phyloP scores from a whole-genome alignment of 768 basidiomycete genomes.

The Mycena capillaripes region DNA sequence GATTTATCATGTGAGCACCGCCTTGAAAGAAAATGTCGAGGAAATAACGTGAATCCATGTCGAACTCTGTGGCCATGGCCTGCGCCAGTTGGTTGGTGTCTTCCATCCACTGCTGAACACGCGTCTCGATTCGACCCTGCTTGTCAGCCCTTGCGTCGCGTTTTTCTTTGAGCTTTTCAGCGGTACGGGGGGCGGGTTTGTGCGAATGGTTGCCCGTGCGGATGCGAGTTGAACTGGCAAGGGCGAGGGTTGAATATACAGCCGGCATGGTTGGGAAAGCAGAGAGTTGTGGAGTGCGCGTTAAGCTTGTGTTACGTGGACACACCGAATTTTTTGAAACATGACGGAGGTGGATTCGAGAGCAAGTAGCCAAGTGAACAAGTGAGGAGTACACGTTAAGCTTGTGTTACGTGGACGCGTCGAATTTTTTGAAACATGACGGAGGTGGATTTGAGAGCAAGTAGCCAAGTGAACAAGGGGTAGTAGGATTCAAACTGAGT shows the following conservation, averaged over 20 bases:
- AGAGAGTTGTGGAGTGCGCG: background rate
- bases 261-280: background rate
- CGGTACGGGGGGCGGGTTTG: conserved; percentile 6
- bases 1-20: conserved; percentile 19
- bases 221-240: background rate
- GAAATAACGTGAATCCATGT: conserved; percentile 14
- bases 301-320: no score
- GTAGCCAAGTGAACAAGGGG: no score
- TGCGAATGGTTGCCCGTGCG: no score
- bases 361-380: no score
- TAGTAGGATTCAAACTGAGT: no score
- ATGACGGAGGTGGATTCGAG: no score
- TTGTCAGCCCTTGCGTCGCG: background rate
- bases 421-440: no score
- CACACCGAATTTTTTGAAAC: no score
- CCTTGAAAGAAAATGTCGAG: conserved; percentile 27
- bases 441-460: no score
- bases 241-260: background rate
- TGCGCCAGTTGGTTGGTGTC: background rate
- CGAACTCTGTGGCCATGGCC: background rate
- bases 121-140: background rate
- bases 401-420: no score
- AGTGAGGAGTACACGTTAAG: no score
- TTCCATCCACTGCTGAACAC: background rate
- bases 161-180: background rate